These are phyloP conservation scores for Aspergillus sp. DNA, from an alignment of 2,329 filamentous ascomycete species.

Conservation along the genomic window DNA sequence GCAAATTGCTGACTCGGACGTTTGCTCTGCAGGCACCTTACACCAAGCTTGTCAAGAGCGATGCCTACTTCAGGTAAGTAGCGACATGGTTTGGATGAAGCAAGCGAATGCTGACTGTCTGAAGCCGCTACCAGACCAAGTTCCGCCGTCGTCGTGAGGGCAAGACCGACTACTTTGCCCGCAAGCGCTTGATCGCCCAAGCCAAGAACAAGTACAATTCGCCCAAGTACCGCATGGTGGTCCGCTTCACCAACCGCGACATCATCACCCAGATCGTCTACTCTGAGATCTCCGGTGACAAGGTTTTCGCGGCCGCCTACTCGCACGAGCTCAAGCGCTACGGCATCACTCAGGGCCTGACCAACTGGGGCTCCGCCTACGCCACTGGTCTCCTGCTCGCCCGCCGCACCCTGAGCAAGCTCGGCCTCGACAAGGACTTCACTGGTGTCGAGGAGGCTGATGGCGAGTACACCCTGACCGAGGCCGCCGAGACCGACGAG, in stretches of 20 bases:
- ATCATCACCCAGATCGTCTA: slow-evolving; percentile 96
- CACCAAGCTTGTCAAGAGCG: slow-evolving; percentile 95
- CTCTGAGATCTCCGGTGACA: slow-evolving; percentile 95
- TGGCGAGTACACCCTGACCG: slow-evolving; percentile 92
- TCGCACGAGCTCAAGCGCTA: slow-evolving; percentile 96
- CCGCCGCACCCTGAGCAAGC: slow-evolving; percentile 94
- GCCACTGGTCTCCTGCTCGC: slow-evolving; percentile 92
- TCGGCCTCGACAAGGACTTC: slow-evolving; percentile 88
- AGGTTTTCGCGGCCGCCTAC: slow-evolving; percentile 89
- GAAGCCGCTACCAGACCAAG: slow-evolving; percentile 98
- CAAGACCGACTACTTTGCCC: slow-evolving; percentile 99
- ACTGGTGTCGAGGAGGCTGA: slow-evolving; percentile 91
- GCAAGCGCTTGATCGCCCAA: slow-evolving; percentile 98
- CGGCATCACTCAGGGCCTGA: slow-evolving; percentile 95
- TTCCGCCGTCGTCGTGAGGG: slow-evolving; percentile 93
- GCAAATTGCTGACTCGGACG: slow-evolving; percentile 98
- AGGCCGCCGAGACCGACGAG: slow-evolving; percentile 83
- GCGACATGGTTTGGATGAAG: slow-evolving; percentile 1
- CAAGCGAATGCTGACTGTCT: slow-evolving; percentile 8
- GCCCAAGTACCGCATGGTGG: slow-evolving; percentile 98
- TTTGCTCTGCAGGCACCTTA: slow-evolving; percentile 57
- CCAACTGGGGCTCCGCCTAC: slow-evolving; percentile 99
- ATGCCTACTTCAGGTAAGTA: slow-evolving; percentile 94
- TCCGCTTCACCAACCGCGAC: slow-evolving; percentile 99
- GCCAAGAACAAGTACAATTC: slow-evolving; percentile 99